Conservation (phyloP, 345 rosid species). For the Hibiscus mutabilis region DNA sequence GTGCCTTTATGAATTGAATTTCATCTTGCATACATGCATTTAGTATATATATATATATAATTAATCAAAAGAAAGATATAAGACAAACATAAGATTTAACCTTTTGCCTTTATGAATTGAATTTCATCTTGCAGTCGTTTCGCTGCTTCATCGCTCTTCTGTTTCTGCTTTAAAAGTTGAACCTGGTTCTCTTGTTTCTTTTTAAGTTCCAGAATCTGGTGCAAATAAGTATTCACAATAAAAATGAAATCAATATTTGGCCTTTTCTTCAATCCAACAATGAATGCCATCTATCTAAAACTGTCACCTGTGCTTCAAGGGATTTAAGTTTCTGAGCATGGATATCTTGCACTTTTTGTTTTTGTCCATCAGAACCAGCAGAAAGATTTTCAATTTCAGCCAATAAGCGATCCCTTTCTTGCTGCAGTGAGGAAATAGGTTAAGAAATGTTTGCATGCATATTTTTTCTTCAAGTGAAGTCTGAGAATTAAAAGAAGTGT, state of each 20-base stretch:
- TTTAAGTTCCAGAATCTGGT: conserved; percentile 82
- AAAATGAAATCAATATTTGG: neutral
- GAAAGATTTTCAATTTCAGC: conserved; percentile 87
- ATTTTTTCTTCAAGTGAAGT: neutral
- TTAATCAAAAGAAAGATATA: neutral
- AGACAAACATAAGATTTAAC: conserved; percentile 22
- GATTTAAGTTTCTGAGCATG: conserved; percentile 79
- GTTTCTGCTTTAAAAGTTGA: conserved; percentile 90
- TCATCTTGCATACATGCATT: too few relatives aligned
- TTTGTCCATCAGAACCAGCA: conserved; percentile 72
- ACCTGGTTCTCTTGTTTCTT: conserved; percentile 96
- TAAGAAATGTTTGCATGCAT: neutral
- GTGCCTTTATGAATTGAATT: too few relatives aligned
- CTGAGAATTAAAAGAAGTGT: conserved; percentile 11
- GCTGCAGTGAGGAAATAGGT: conserved; percentile 39
- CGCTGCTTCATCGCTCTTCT: conserved; percentile 92
- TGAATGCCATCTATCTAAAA: neutral
- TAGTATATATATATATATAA: neutral
- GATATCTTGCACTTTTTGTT: conserved; percentile 70
- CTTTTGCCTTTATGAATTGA: conserved; percentile 94
- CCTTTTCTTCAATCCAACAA: neutral
- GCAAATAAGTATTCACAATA: conserved; percentile 10
- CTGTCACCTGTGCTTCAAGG: conserved; percentile 73
- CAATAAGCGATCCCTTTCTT: conserved; percentile 80
- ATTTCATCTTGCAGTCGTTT: conserved; percentile 91